phyloP scores from a whole-genome alignment of 306 rosid species.

The Senna siamea region DNA sequence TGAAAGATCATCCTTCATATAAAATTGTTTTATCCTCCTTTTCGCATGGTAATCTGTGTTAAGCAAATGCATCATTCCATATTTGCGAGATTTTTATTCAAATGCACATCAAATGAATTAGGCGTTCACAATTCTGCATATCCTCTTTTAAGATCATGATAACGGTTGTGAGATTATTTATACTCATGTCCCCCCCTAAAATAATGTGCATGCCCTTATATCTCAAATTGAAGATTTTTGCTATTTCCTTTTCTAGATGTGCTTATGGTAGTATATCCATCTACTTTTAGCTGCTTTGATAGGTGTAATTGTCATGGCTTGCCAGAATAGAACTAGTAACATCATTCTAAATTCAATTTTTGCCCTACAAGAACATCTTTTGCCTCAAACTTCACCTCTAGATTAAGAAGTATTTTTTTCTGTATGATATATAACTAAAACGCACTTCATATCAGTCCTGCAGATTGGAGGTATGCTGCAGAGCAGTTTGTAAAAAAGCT shows the following conservation, averaged over 20 bases:
- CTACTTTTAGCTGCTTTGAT: background rate
- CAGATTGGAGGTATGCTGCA: conserved; percentile 89
- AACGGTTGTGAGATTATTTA: background rate
- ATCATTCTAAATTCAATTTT: background rate
- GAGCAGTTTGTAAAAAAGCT: conserved; percentile 75
- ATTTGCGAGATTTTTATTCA: background rate
- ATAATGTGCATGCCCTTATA: background rate
- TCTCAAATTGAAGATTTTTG: conserved; percentile 8
- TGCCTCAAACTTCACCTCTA: background rate
- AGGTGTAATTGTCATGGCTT: background rate
- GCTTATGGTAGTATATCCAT: background rate
- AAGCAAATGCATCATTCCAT: background rate
- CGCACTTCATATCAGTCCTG: conserved; percentile 58
- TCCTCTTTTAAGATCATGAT: background rate
- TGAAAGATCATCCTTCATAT: background rate
- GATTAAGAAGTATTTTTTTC: conserved; percentile 1
- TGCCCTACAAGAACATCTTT: background rate
- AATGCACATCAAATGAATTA: background rate
- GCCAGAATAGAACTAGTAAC: background rate
- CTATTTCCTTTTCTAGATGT: background rate
- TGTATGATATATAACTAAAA: conserved; percentile 3
- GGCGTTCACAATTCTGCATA: background rate
- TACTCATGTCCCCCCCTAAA: background rate
- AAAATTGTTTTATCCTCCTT: background rate
- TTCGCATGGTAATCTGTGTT: background rate